Conservation (phyloP, 208 protist species). For the Naegleria fowleri region DNA sequence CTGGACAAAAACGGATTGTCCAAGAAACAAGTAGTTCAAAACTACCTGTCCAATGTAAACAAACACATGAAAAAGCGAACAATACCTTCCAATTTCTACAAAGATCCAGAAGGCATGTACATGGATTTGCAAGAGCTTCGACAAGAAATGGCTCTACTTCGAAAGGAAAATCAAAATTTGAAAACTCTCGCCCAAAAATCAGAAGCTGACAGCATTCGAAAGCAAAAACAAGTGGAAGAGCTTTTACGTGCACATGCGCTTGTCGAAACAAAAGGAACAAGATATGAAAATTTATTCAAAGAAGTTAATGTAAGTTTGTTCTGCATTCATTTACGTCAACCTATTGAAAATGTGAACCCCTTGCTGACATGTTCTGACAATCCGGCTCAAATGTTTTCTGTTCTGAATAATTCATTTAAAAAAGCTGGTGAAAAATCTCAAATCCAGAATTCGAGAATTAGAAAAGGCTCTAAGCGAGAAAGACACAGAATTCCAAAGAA, state of each 20-base stretch:
- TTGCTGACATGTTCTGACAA: too few relatives aligned
- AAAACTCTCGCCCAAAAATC: neutral
- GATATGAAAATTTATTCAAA: constrained; percentile 23
- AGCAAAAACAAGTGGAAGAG: constrained; percentile 29
- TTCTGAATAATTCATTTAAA: too few relatives aligned
- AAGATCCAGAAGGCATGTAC: constrained; percentile 31
- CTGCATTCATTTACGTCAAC: neutral
- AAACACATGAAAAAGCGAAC: constrained; percentile 11
- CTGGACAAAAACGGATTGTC: neutral
- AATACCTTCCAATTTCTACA: constrained; percentile 16
- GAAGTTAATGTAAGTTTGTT: neutral
- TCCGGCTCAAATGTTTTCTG: too few relatives aligned
- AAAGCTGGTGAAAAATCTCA: constrained; percentile 15
- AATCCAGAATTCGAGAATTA: constrained; percentile 11
- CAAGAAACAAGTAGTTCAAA: neutral
- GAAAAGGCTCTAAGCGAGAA: constrained; percentile 7
- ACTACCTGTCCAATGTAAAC: constrained; percentile 9
- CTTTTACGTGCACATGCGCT: neutral
- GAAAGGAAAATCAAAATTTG: neutral
- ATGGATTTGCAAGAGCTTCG: constrained; percentile 25
- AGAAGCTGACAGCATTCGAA: constrained; percentile 2
- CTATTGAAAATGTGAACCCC: neutral
- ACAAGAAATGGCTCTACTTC: neutral
- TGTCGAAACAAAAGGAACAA: constrained; percentile 16
- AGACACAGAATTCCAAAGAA: constrained; percentile 16